phyloP scores from a whole-genome alignment of 345 rosid genomes.

The Cardamine chenopodiifolia region DNA sequence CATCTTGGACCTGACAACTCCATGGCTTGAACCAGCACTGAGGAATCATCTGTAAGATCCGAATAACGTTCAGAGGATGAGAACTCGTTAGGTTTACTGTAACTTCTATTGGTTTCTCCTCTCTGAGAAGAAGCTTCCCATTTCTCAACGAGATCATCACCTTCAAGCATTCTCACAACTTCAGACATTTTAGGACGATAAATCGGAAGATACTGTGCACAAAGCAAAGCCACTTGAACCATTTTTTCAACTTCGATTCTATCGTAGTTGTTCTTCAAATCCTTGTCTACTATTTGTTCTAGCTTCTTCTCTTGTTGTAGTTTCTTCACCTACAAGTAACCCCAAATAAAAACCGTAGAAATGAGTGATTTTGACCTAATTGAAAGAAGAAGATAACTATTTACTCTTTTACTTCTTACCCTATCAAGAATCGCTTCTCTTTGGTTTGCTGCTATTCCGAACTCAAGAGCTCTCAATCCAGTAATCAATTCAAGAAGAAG shows the following conservation, averaged over 20 bases:
- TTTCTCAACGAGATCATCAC: conserved; percentile 92
- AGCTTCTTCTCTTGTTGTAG: conserved; percentile 89
- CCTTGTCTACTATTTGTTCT: conserved; percentile 85
- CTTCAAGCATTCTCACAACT: conserved; percentile 94
- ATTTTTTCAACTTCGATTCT: conserved; percentile 79
- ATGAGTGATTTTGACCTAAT: conserved; percentile 11
- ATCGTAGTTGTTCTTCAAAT: conserved; percentile 68
- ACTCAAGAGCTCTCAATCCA: conserved; percentile 84
- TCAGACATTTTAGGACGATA: conserved; percentile 94
- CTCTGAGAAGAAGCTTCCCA: conserved; percentile 97
- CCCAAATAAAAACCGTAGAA: neutral
- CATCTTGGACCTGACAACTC: conserved; percentile 96
- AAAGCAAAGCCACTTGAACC: conserved; percentile 83
- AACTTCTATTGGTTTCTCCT: conserved; percentile 47
- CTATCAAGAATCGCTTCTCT: conserved; percentile 91
- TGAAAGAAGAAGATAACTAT: neutral
- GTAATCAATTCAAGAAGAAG: conserved; percentile 82
- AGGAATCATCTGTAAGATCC: conserved; percentile 88
- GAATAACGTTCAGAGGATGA: conserved; percentile 78
- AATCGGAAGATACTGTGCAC: conserved; percentile 80
- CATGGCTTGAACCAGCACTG: conserved; percentile 79
- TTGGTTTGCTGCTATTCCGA: conserved; percentile 76
- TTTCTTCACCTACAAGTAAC: conserved; percentile 68
- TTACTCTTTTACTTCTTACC: conserved; percentile 51
- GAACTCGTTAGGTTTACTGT: conserved; percentile 67